Evolutionary conservation across 176 grass and related monocot species (phyloP), one percentile per base, ranked within the genome.

Genomic region (Bothriochloa decipiens): DNA sequence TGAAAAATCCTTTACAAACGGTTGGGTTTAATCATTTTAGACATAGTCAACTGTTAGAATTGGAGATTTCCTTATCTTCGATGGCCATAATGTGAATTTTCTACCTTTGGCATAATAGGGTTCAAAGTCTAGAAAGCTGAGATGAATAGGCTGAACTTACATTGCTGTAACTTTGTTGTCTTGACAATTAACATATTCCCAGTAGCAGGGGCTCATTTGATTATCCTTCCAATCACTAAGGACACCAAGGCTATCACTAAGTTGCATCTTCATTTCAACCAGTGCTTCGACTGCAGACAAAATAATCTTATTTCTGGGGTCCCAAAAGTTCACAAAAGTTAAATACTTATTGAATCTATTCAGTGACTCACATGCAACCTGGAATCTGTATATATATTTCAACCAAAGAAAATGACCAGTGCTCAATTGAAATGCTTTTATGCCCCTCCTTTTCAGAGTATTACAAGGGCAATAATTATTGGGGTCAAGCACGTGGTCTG

Each of bases 151-250:
- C 18, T 62, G 26, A 85, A 87, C 88, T 90, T 91, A 97, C 95
- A 97, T 81, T 71, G 1, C 4, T 62, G 33, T 27, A 77, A 92
- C 84, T n/a, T 89, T 71, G 27, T 66, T 39, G 23, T 73, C 25
- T 47, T 70, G 47, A 67, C 95, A 97, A 27, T 0, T 64, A 68
- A 97, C 78, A n/a, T 22, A 13, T 11, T 2, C 1, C 81, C 78
- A 93, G 35, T 65, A 53, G 88, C 92, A 98, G 13, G 92, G 75
- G 73, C 23, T 84, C 43, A 91, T 86, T 95, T 88, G 92, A 88
- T 98, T 93, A 42, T 53, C 15, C 29, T n/a, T 55, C 95, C 95
- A 98, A 25, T 63, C 14, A 4, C 82, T 41, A 43, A 98, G 76
- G 61, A 83, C 82, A 88, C 28, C 70, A 11, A 11, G 35, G n/a